Base-by-base conservation (phyloP, 2,329 filamentous ascomycete genomes). In the Cladosporium sp. region DNA sequence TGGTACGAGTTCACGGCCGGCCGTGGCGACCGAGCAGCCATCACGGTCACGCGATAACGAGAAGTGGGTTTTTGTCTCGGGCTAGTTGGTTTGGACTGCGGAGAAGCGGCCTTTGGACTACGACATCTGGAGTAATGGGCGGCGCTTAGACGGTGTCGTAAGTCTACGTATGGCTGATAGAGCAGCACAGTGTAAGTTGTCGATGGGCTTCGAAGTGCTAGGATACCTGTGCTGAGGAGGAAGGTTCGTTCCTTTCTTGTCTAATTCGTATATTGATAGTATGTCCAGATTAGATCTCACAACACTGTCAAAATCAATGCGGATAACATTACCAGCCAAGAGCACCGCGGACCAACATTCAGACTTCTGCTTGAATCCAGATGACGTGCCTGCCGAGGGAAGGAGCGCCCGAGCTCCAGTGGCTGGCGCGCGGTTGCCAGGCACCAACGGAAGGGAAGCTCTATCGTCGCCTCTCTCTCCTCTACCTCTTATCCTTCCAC, bases 1-100 rank as follows among this genome's bases (percentile, higher is more conserved):
- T 46, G 40, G 40, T 46, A 46, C 49, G 49, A 29, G 49, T n/a
- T 29, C 33, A 35, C 33, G 33, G 33, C 33, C 40, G 52, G 31
- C 28, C 31, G 52, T 55, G 52, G 52, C 52, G 56, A 26, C 40
- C 56, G 21, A 23, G 21, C 23, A 26, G 31, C 61, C 61, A 63
- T 46, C 61, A 63, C 26, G 61, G 61, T 63, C 61, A 55, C 61
- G 61, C 61, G 61, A 63, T 63, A 63, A 56, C 31, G 35, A 46
- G 49, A 46, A 55, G 50, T 40, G 35, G 50, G 61, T 31, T 35
- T 46, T 63, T 56, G 35, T 52, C 29, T 52, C 44, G 29, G 31
- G 21, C 23, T 63, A 53, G 50, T 40, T n/a, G 33, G 60, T 40
- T 63, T 44, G 44, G 40, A 18, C 52, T 35, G 61, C 61, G 50